Evolutionary conservation across 257 asterid species (phyloP).

Genomic region (Schizonepeta tenuifolia): DNA sequence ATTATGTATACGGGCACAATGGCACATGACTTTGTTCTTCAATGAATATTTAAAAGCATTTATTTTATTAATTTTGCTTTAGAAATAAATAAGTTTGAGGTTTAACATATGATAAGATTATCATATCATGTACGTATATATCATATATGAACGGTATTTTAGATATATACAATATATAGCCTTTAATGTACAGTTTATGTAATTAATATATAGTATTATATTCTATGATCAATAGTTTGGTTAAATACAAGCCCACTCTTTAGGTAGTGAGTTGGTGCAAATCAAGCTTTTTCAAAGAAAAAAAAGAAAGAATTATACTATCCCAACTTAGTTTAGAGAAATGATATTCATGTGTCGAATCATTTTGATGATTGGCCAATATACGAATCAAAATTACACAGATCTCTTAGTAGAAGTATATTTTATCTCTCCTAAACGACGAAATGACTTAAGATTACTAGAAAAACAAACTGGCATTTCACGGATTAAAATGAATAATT

Average conservation of each 20-base stretch:
- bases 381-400: neutral
- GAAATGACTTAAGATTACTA: neutral
- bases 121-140: neutral
- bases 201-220: too few species aligned
- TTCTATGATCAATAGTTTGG: too few species aligned
- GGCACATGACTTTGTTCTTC: constrained; percentile 41
- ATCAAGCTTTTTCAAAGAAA: neutral
- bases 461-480: neutral
- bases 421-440: neutral
- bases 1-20: constrained; percentile 25
- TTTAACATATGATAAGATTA: constrained; percentile 5
- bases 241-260: neutral
- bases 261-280: neutral
- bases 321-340: neutral
- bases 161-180: too few species aligned
- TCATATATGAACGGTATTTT: neutral
- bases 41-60: neutral
- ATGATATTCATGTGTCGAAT: neutral
- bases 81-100: neutral
- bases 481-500: too few species aligned
- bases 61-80: neutral
- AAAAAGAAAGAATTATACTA: neutral
- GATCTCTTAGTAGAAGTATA: neutral
- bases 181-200: too few species aligned
- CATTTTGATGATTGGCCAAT: neutral